A percentile compares a stretch with the other conserved stretches of the same genome.
These are phyloP conservation scores for Suhomyces sp. DNA, from an alignment of 805 yeast genomes.

Conservation along the genomic window DNA sequence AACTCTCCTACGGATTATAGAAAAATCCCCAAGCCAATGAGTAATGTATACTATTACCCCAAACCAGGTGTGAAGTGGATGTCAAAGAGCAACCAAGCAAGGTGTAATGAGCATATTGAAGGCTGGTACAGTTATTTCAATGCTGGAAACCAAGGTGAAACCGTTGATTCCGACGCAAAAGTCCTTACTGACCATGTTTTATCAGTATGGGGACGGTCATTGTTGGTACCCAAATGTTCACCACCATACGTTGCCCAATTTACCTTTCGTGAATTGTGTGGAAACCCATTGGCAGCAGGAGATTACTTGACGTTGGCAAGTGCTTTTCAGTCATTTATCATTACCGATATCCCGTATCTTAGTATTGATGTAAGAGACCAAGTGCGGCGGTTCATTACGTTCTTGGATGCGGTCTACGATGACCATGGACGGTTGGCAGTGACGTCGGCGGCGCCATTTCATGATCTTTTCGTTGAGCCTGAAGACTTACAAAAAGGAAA, in stretches of 20 bases:
- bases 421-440: conserved; percentile 85
- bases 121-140: conserved; percentile 81
- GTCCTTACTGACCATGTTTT: conserved; percentile 26
- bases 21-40: conserved; percentile 78
- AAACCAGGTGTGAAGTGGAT: conserved; percentile 56
- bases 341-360: conserved; percentile 89
- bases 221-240: conserved; percentile 71
- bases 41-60: conserved; percentile 77
- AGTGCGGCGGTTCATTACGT: conserved; percentile 89
- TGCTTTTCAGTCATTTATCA: conserved; percentile 72
- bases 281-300: conserved; percentile 86
- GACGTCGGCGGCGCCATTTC: conserved; percentile 83
- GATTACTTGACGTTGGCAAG: conserved; percentile 85
- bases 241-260: conserved; percentile 87
- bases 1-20: conserved; percentile 95
- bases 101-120: conserved; percentile 61
- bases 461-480: conserved; percentile 82
- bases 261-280: conserved; percentile 84
- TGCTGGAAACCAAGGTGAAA: conserved; percentile 39
- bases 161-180: conserved; percentile 6
- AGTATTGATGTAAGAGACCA: conserved; percentile 77
- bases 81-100: conserved; percentile 49
- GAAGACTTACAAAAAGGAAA: conserved; percentile 54
- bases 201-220: conserved; percentile 85
- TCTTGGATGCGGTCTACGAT: conserved; percentile 93